Evolutionary conservation across 2,329 filamentous ascomycete genomes (phyloP).

Genomic region (Venturia effusa): DNA sequence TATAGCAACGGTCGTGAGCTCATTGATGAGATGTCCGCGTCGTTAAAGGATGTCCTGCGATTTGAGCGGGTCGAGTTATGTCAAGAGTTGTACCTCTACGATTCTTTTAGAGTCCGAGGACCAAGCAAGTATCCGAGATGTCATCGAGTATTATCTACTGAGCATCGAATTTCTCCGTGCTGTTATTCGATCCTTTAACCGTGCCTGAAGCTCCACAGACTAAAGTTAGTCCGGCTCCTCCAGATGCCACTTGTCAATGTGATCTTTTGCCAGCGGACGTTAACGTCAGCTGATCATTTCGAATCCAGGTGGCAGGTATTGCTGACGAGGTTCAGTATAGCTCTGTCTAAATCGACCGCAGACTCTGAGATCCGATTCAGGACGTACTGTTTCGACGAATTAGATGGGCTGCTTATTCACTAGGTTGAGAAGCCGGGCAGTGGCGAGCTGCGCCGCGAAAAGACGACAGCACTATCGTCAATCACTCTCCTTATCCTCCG

Average conservation of each 20-base stretch:
- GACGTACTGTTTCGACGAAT: background rate
- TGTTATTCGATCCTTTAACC: too few species aligned
- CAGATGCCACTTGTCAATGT: background rate
- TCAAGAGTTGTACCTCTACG: too few species aligned
- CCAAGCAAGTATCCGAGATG: too few species aligned
- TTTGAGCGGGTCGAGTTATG: too few species aligned
- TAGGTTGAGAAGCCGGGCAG: background rate
- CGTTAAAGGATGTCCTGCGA: too few species aligned
- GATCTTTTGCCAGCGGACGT: background rate
- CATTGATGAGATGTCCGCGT: too few species aligned
- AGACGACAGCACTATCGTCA: background rate
- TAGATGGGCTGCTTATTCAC: background rate
- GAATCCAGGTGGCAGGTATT: background rate
- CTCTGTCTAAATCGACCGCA: background rate
- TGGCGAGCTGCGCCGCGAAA: background rate
- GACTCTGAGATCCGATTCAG: background rate
- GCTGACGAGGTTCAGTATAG: background rate
- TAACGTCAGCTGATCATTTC: background rate
- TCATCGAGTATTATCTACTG: too few species aligned
- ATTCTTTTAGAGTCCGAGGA: too few species aligned
- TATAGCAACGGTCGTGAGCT: too few species aligned
- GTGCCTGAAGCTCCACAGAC: too few species aligned
- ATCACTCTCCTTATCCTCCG: background rate
- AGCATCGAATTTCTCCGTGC: too few species aligned
- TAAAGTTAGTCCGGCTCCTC: too few species aligned